Percentiles rank a stretch among this genome's conserved stretches.
Conservation (phyloP, 108 stramenopile species). For the Skeletonema tropicum region DNA sequence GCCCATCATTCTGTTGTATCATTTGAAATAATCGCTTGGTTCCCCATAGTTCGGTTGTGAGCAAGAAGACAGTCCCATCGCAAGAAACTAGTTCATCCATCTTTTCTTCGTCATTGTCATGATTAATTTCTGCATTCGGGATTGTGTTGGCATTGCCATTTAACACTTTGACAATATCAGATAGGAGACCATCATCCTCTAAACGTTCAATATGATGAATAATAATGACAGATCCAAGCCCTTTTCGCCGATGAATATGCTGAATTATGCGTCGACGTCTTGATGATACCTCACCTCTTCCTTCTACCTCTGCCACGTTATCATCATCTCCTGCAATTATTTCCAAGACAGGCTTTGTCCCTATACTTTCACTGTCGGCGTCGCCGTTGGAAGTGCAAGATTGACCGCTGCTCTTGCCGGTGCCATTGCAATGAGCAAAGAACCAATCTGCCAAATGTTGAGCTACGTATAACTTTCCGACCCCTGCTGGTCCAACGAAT, state of each 20-base stretch:
- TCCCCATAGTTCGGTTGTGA: constrained; percentile 49
- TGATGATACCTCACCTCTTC: background rate
- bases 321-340: background rate
- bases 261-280: constrained; percentile 19
- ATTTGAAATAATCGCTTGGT: constrained; percentile 37
- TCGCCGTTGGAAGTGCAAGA: background rate
- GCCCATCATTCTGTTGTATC: constrained; percentile 32
- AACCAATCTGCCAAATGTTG: constrained; percentile 22
- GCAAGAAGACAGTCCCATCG: constrained; percentile 43
- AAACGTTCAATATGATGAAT: constrained; percentile 42
- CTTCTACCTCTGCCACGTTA: background rate
- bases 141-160: constrained; percentile 28
- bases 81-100: constrained; percentile 12
- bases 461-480: constrained; percentile 35
- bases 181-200: constrained; percentile 5
- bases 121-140: constrained; percentile 13
- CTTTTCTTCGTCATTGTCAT: constrained; percentile 1
- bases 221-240: constrained; percentile 37
- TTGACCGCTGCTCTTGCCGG: background rate
- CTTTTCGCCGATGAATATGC: constrained; percentile 32
- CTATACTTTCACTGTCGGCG: background rate
- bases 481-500: constrained; percentile 34
- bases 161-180: constrained; percentile 21
- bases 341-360: background rate
- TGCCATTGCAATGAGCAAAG: constrained; percentile 29